Base-by-base conservation (phyloP, 2,329 filamentous ascomycete genomes). In the Zalaria obscura region DNA sequence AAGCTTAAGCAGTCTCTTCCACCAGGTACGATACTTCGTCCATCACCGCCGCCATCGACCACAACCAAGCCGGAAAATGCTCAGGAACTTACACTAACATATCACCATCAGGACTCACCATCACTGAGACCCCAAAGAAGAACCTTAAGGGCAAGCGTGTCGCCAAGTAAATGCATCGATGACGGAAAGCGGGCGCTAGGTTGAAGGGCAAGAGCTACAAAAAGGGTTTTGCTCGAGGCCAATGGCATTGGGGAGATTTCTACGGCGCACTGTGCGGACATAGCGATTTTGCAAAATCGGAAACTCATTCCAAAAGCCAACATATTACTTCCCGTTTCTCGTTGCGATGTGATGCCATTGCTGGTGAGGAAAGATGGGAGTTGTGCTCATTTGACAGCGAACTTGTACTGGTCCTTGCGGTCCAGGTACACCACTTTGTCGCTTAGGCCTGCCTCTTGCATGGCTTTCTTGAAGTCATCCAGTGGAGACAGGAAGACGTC, bases 1-100 rank as follows among this genome's bases (percentile, higher is more conserved):
- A 98, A 98, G 84, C 81, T 98, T 58, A 96, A 95, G 87, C 89
- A 96, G 79, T 87, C 80, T 67, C 77, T 98, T 53, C 93, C 91
- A 62, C 93, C 91, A 60, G 84, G 91, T 98, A 88, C 61, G 86
- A 28, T 25, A 33, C 44, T 41, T 32, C 29, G 29, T 3, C 7
- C 29, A 32, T n/a, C 29, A 18, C 18, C 18, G 18, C 18, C 18
- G 18, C 2, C 18, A 18, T 2, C 18, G 18, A 18, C 2, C 34
- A 45, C 48, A 49, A 44, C 18, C 18, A 18, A 18, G 18, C 2
- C 18, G 18, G 18, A 2, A 18, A 18, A 18, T 18, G 18, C 18
- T 18, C 18, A 18, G 18, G 18, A 18, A 18, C 18, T 18, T 18
- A 18, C 18, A 18, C 18, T 18, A 18, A 18, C 18, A 18, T 18